These are phyloP conservation scores for Ustilaginoidea virens DNA, from an alignment of 2,329 filamentous ascomycete species.

Conservation along the genomic window DNA sequence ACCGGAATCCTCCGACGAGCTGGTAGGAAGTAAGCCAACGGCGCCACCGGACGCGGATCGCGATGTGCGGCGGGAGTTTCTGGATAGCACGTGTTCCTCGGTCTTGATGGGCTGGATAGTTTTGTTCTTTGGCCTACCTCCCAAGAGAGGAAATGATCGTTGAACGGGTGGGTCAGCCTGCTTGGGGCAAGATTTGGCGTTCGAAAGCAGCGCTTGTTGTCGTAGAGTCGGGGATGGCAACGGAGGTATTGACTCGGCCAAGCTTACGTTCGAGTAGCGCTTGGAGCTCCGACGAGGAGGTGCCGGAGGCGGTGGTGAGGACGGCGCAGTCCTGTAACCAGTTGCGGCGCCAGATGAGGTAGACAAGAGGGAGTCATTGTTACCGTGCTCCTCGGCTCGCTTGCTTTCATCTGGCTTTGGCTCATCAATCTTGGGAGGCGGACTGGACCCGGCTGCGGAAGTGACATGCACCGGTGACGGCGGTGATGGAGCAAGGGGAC, in stretches of 20 bases:
- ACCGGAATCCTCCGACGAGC: conserved; percentile 22
- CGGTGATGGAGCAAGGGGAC: neutral
- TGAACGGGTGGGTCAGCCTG: neutral
- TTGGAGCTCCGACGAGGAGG: conserved; percentile 15
- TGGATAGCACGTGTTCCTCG: no score
- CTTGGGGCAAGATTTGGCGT: neutral
- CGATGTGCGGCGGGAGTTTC: neutral
- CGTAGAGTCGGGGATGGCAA: neutral
- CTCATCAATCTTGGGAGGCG: neutral
- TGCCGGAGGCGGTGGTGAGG: conserved; percentile 10
- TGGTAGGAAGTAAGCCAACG: conserved; percentile 6
- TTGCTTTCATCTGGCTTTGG: neutral
- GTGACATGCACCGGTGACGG: conserved; percentile 1
- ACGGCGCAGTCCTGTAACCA: conserved; percentile 8
- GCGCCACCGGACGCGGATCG: neutral
- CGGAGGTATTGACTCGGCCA: conserved; percentile 3
- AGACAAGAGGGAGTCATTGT: conserved; percentile 6
- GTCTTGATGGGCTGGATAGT: no score
- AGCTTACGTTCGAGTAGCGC: conserved; percentile 9
- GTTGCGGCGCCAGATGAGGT: conserved; percentile 3
- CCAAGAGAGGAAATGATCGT: conserved; percentile 2
- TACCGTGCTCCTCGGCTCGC: conserved; percentile 4
- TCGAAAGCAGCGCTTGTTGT: neutral
- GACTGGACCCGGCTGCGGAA: neutral
- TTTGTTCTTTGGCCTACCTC: no score